Conservation (phyloP, 768 basidiomycete genomes). For the Kwoniella europaea region DNA sequence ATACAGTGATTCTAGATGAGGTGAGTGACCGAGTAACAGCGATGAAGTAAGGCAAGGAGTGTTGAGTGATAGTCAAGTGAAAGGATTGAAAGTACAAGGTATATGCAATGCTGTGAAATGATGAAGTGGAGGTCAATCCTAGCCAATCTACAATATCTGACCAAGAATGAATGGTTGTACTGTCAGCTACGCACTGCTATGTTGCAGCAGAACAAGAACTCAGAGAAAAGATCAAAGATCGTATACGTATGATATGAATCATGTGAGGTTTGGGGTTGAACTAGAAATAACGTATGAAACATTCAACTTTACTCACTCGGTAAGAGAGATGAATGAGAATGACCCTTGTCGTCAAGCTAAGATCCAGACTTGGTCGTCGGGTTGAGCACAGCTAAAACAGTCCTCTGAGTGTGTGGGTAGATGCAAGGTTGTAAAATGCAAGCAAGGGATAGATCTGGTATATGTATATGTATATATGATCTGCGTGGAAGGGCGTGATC, state of each 20-base stretch:
- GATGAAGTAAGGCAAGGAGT: neutral
- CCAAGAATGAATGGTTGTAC: neutral
- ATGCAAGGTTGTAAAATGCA: neutral
- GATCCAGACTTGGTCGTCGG: neutral
- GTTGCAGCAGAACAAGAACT: neutral
- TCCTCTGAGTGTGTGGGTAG: neutral
- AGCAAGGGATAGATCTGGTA: neutral
- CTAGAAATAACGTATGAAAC: neutral
- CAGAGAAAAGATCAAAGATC: neutral
- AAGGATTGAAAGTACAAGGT: neutral
- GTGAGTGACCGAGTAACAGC: neutral
- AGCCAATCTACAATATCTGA: neutral
- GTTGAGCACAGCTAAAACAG: neutral
- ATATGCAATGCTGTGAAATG: conserved; percentile 4
- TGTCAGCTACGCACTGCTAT: neutral
- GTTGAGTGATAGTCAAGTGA: neutral
- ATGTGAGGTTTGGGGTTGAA: no score
- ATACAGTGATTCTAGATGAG: neutral
- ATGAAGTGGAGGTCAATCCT: conserved; percentile 1
- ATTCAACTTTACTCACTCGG: neutral
- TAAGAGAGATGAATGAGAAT: neutral
- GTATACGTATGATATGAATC: neutral
- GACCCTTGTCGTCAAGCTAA: conserved; percentile 16
- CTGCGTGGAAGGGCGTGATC: neutral
- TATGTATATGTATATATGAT: neutral